These are phyloP conservation scores for Cyamopsis tetragonoloba DNA, from an alignment of 306 rosid genomes.

Conservation along the genomic window DNA sequence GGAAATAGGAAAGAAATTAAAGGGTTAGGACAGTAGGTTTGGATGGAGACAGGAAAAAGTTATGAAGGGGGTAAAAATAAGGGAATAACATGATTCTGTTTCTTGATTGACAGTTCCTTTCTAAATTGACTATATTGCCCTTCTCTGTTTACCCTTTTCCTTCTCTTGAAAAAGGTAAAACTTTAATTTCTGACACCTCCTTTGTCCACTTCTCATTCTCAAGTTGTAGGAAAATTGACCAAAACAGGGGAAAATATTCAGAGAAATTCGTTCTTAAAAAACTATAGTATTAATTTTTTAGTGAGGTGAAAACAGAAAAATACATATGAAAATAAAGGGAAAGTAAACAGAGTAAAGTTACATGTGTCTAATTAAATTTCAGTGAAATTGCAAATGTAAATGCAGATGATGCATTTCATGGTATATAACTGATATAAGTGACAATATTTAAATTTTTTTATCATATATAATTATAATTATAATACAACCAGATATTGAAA, in stretches of 20 bases:
- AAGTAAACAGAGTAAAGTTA: too few relatives aligned
- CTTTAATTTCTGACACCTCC: conserved; percentile 35
- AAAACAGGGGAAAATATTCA: neutral
- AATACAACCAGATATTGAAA: too few relatives aligned
- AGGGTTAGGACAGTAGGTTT: conserved; percentile 37
- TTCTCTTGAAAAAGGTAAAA: conserved; percentile 6
- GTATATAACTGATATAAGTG: too few relatives aligned
- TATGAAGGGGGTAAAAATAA: conserved; percentile 38
- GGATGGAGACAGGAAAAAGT: conserved; percentile 51
- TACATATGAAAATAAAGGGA: too few relatives aligned
- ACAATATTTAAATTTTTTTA: too few relatives aligned
- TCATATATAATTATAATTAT: too few relatives aligned
- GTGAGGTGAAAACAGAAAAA: too few relatives aligned
- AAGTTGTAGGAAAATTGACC: neutral
- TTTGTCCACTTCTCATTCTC: conserved; percentile 31
- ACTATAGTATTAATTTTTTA: too few relatives aligned
- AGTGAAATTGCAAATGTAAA: too few relatives aligned
- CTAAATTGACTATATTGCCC: conserved; percentile 48
- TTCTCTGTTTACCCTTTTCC: neutral
- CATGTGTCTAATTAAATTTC: too few relatives aligned
- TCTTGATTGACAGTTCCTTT: conserved; percentile 68
- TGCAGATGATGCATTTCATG: too few relatives aligned
- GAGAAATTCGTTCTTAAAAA: neutral
- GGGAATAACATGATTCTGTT: conserved; percentile 64
- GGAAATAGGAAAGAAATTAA: conserved; percentile 37